Percentiles rank a stretch among this genome's conserved stretches.
Conservation (phyloP, 129 eudicot species). For the Tagetes patula region DNA sequence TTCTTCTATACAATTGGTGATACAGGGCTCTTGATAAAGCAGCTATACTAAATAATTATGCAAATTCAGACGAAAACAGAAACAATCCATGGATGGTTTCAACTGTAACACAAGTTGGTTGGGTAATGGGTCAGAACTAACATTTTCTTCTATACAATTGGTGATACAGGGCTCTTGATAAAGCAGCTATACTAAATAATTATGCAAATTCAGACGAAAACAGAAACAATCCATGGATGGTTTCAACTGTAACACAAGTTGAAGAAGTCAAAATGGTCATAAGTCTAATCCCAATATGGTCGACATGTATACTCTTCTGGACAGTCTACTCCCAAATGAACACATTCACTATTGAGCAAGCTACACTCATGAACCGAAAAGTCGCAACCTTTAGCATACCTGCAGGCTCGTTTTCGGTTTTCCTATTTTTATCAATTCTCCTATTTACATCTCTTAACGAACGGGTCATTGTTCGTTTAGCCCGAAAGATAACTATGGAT, state of each 20-base stretch:
- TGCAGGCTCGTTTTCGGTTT: conserved; percentile 76
- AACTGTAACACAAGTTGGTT: conserved; percentile 55
- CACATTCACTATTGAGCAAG: conserved; percentile 87
- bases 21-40: conserved; percentile 82
- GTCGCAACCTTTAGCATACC: conserved; percentile 61
- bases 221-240: conserved; percentile 41
- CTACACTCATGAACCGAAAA: conserved; percentile 72
- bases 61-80: conserved; percentile 29
- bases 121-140: not conserved
- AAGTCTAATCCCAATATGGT: conserved; percentile 86
- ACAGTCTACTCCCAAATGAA: conserved; percentile 88
- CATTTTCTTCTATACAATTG: not conserved
- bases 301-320: conserved; percentile 86
- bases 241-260: conserved; percentile 69
- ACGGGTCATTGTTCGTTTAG: conserved; percentile 56
- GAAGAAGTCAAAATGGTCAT: conserved; percentile 90
- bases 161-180: conserved; percentile 64
- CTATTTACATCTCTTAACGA: conserved; percentile 80
- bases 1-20: not conserved
- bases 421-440: conserved; percentile 72
- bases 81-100: conserved; percentile 53
- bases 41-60: conserved; percentile 49
- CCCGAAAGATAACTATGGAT: conserved; percentile 51
- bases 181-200: conserved; percentile 66
- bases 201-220: conserved; percentile 29